Percentiles rank a stretch among this genome's conserved stretches.
These are phyloP conservation scores for Sporisorium iseilematis-ciliati DNA, from an alignment of 1,284 basidiomycete genomes.

Conservation along the genomic window DNA sequence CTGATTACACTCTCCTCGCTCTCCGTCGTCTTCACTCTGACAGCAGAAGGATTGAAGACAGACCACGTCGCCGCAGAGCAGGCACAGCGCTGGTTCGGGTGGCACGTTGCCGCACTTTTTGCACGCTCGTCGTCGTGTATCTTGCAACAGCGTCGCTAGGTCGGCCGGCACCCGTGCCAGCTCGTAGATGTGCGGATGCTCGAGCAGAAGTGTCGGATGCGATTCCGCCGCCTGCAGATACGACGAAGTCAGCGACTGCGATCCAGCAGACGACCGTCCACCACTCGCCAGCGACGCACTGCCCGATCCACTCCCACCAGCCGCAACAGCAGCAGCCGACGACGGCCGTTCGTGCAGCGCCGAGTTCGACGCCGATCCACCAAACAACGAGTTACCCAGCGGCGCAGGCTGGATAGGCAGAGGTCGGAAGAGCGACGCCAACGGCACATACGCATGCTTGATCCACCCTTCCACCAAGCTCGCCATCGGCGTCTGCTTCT, in stretches of 20 bases:
- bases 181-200: slow-evolving; percentile 87
- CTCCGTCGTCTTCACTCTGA: slow-evolving; percentile 76
- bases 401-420: slow-evolving; percentile 62
- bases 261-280: slow-evolving; percentile 30
- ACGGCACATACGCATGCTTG: slow-evolving; percentile 66
- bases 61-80: slow-evolving; percentile 87
- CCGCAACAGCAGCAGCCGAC: slow-evolving; percentile 23
- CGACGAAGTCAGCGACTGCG: slow-evolving; percentile 35
- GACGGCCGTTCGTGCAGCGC: slow-evolving; percentile 32
- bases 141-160: slow-evolving; percentile 85
- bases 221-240: slow-evolving; percentile 50
- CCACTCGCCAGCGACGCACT: slow-evolving; percentile 37
- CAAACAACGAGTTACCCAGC: slow-evolving; percentile 31
- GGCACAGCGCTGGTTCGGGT: slow-evolving; percentile 87
- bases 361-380: slow-evolving; percentile 10
- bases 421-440: slow-evolving; percentile 67
- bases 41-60: slow-evolving; percentile 97
- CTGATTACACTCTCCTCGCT: slow-evolving; percentile 86
- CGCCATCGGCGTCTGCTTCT: slow-evolving; percentile 64
- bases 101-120: slow-evolving; percentile 83
- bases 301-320: slow-evolving; percentile 15
- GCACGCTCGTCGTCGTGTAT: slow-evolving; percentile 79
- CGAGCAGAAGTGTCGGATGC: slow-evolving; percentile 73
- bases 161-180: slow-evolving; percentile 83
- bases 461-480: slow-evolving; percentile 68